Conservation (phyloP, 192 early-diverging fungal genomes). For the Chytriomyces sp. region DNA sequence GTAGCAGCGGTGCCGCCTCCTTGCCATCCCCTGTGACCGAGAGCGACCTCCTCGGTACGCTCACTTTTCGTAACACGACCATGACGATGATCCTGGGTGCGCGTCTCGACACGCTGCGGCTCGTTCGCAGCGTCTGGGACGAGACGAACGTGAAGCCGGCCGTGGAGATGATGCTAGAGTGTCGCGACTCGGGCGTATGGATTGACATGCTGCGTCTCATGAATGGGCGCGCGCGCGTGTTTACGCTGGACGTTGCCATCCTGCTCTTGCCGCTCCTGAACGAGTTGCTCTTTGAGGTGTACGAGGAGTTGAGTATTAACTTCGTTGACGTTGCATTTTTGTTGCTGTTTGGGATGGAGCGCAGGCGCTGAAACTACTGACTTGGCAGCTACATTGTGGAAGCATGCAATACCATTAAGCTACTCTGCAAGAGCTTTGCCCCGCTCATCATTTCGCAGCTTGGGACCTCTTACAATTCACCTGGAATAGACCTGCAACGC, state of each 20-base stretch:
- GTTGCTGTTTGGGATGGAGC: neutral
- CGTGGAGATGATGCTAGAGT: slow-evolving; percentile 34
- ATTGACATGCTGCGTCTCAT: slow-evolving; percentile 50
- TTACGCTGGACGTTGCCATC: slow-evolving; percentile 48
- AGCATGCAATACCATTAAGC: slow-evolving; percentile 49
- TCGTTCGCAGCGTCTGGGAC: slow-evolving; percentile 47
- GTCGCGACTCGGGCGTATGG: slow-evolving; percentile 41
- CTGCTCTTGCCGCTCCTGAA: slow-evolving; percentile 45
- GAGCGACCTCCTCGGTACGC: slow-evolving; percentile 39
- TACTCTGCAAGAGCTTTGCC: slow-evolving; percentile 42
- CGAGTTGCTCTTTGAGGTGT: slow-evolving; percentile 57
- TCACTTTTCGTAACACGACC: slow-evolving; percentile 50
- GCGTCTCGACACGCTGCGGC: slow-evolving; percentile 38
- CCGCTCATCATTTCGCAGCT: slow-evolving; percentile 43
- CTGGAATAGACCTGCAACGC: slow-evolving; percentile 43
- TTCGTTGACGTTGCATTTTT: neutral
- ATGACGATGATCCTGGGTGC: slow-evolving; percentile 42
- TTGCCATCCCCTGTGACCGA: too few relatives aligned
- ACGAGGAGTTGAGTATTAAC: slow-evolving; percentile 50
- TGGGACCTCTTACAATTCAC: slow-evolving; percentile 16
- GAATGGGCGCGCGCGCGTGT: slow-evolving; percentile 47
- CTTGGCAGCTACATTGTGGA: slow-evolving; percentile 46
- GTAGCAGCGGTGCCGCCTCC: neutral
- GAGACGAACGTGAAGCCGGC: slow-evolving; percentile 45
- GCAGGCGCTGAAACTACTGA: neutral